Base-by-base conservation (phyloP, 2,329 filamentous ascomycete genomes). In the Cladorrhinum sp. region DNA sequence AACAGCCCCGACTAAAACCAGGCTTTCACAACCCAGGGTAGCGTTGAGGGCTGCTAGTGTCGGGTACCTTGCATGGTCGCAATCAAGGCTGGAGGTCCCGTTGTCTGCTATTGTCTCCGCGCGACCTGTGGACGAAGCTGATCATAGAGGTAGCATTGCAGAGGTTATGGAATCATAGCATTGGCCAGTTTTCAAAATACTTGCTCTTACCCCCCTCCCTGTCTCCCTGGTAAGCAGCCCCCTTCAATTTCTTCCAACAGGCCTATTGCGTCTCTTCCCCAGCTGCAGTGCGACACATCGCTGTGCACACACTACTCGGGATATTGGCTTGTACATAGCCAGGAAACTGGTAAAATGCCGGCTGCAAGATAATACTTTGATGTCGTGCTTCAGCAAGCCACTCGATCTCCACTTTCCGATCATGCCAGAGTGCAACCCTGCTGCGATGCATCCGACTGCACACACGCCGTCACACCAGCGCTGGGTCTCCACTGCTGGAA, bases 61-160 rank as follows among this genome's bases (percentile, higher is more conserved):
- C 66, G 66, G 66, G 66, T 68, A 68, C 66, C 66, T 68, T 68
- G 66, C 66, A 68, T 64, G 56, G 41, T 32, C 38, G 56, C 55
- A 50, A 23, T 32, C 49, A 24, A 54, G 58, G 24, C 45, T 27
- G 41, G 41, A 45, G 41, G 41, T 45, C 41, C 41, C 41, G 41
- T 45, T 45, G 41, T 22, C 41, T n/a, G 16, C 41, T 12, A 18
- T 51, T 36, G 38, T 58, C 57, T 55, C 50, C 51, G 58, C 56
- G 60, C 51, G 48, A 49, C 54, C 61, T 58, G 52, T 54, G 56
- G 16, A 64, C 55, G 63, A 62, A 61, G 62, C 29, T 62, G 61
- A 60, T 62, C 48, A 59, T 50, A 22, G 45, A 38, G 48, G 29
- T n/a, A 38, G 55, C 24, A 59, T 18, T 27, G 8, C 9, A 18